Evolutionary conservation across 2,329 filamentous ascomycete species (phyloP).

Genomic region (Clonostachys solani): DNA sequence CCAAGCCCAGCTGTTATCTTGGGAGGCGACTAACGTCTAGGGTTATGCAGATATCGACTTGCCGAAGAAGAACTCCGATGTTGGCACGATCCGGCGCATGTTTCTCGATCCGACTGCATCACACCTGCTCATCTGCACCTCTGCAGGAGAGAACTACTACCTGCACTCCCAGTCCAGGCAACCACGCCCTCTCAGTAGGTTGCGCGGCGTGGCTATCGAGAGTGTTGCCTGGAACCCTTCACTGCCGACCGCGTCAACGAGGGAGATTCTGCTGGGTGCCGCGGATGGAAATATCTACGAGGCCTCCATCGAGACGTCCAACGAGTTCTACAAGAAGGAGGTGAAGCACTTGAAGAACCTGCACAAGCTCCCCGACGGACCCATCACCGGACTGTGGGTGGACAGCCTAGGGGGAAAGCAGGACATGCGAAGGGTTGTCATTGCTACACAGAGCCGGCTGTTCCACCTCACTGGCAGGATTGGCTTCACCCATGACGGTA

Average conservation of each 20-base stretch:
- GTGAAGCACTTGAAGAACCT: constrained; percentile 87
- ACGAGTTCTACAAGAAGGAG: constrained; percentile 92
- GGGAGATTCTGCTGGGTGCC: constrained; percentile 88
- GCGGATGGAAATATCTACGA: constrained; percentile 96
- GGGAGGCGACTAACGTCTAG: background rate
- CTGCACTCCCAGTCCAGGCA: constrained; percentile 92
- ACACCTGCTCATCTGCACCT: constrained; percentile 87
- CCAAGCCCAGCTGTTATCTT: too few relatives aligned
- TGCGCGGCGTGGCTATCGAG: constrained; percentile 86
- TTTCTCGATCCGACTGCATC: constrained; percentile 97
- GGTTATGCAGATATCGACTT: constrained; percentile 78
- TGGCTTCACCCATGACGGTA: constrained; percentile 72
- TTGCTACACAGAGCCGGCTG: constrained; percentile 74
- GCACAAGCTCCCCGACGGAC: constrained; percentile 76
- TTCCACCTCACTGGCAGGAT: constrained; percentile 79
- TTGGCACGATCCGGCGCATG: constrained; percentile 89
- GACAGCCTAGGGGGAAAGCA: constrained; percentile 65
- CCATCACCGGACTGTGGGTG: constrained; percentile 81
- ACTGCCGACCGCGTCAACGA: constrained; percentile 85
- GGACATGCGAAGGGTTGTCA: constrained; percentile 72
- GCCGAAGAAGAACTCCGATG: constrained; percentile 85
- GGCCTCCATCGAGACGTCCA: constrained; percentile 88
- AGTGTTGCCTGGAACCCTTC: constrained; percentile 94
- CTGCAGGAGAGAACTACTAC: constrained; percentile 94
- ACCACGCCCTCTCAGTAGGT: constrained; percentile 72